Conservation (phyloP, 495 filamentous ascomycete species). For the Penicillium ochrochloron region DNA sequence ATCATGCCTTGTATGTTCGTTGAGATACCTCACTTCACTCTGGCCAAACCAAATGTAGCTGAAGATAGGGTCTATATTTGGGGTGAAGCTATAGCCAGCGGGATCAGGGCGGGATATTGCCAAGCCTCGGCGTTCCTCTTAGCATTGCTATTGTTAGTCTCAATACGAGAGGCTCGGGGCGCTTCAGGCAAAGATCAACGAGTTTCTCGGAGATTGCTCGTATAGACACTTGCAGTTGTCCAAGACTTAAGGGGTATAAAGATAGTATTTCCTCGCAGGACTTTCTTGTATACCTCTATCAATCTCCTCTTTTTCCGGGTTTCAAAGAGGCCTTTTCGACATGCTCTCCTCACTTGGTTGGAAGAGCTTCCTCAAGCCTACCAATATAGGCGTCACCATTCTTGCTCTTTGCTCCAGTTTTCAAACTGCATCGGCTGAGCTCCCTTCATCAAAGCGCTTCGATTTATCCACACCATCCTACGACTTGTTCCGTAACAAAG, state of each 20-base stretch:
- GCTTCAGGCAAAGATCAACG: constrained; percentile 11
- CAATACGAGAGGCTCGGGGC: constrained; percentile 9
- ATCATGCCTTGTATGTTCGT: background rate
- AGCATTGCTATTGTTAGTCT: constrained; percentile 10
- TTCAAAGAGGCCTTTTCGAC: background rate
- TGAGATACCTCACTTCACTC: background rate
- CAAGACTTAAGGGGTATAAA: background rate
- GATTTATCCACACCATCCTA: constrained; percentile 24
- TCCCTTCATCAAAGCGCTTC: constrained; percentile 23
- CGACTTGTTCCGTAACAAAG: constrained; percentile 24
- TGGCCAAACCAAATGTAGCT: background rate
- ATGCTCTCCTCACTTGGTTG: background rate
- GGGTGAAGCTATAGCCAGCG: too few relatives aligned
- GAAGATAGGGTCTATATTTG: too few relatives aligned
- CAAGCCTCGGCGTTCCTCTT: background rate
- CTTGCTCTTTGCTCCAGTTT: constrained; percentile 6
- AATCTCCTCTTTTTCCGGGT: background rate
- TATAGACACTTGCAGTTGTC: background rate
- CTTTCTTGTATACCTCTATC: background rate
- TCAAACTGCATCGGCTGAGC: constrained; percentile 3
- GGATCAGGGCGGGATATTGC: background rate
- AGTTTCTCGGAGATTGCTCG: background rate
- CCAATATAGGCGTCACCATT: background rate
- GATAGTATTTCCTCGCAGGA: background rate
- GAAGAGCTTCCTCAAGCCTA: background rate